Evolutionary conservation across 2,329 filamentous ascomycete genomes (phyloP).

Genomic region (Ascochyta pisi): DNA sequence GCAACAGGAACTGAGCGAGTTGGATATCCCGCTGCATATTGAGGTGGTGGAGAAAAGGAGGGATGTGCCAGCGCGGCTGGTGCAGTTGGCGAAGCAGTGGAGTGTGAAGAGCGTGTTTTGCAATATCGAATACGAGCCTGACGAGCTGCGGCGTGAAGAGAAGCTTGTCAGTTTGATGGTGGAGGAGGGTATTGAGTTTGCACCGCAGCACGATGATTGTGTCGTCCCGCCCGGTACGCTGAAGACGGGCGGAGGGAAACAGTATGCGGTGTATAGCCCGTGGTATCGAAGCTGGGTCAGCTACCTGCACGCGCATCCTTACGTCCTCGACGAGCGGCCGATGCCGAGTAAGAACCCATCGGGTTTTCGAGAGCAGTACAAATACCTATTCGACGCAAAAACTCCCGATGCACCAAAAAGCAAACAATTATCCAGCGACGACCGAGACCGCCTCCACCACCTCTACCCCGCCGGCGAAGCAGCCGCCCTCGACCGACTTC

Average conservation of each 20-base stretch:
- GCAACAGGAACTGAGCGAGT: conserved; percentile 68
- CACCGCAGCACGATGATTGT: conserved; percentile 81
- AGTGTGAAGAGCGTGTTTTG: conserved; percentile 76
- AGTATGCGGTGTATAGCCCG: conserved; percentile 84
- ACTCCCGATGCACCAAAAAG: conserved; percentile 61
- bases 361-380: conserved; percentile 56
- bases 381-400: conserved; percentile 41
- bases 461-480: conserved; percentile 56
- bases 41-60: conserved; percentile 73
- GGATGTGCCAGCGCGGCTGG: conserved; percentile 65
- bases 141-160: conserved; percentile 82
- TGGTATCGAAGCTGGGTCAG: conserved; percentile 82
- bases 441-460: conserved; percentile 48
- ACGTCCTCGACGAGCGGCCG: conserved; percentile 69
- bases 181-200: conserved; percentile 70
- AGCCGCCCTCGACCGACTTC: conserved; percentile 51
- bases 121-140: conserved; percentile 91
- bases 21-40: conserved; percentile 80
- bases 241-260: conserved; percentile 71
- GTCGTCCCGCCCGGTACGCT: conserved; percentile 78
- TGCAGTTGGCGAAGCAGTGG: conserved; percentile 74
- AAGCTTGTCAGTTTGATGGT: conserved; percentile 67
- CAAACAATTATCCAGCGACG: conserved; percentile 61
- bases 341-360: conserved; percentile 64
- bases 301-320: conserved; percentile 72